These are phyloP conservation scores for Apiotrichum brassicae DNA, from an alignment of 1,284 basidiomycete genomes.

Conservation along the genomic window DNA sequence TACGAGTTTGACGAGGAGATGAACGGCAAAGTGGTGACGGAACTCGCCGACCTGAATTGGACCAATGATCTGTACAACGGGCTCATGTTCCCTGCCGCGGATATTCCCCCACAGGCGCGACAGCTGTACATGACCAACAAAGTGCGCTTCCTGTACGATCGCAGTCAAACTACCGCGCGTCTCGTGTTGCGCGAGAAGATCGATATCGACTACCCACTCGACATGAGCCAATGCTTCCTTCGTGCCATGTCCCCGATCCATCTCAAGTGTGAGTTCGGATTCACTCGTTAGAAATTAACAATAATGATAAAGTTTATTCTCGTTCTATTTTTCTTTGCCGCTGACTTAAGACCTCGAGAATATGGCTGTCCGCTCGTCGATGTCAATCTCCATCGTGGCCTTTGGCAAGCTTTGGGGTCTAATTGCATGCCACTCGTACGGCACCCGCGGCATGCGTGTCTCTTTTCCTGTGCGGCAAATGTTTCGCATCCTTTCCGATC, in stretches of 20 bases:
- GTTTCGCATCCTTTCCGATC: constrained; percentile 71
- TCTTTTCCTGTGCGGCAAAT: constrained; percentile 79
- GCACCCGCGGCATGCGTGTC: constrained; percentile 68
- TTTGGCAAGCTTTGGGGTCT: constrained; percentile 81
- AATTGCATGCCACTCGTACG: constrained; percentile 77
- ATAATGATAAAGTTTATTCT: too few species aligned
- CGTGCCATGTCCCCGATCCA: constrained; percentile 88
- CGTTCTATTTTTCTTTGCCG: too few species aligned
- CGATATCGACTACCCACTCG: constrained; percentile 68
- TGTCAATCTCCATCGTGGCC: constrained; percentile 81
- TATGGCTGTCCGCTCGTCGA: constrained; percentile 73
- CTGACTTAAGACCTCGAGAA: constrained; percentile 59
- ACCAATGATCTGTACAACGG: constrained; percentile 69
- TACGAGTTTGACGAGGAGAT: constrained; percentile 59
- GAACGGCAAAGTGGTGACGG: constrained; percentile 68
- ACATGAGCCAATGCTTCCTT: constrained; percentile 83
- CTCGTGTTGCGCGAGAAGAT: constrained; percentile 62
- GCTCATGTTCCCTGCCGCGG: constrained; percentile 54
- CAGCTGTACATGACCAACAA: constrained; percentile 61
- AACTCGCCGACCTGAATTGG: constrained; percentile 74
- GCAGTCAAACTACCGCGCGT: constrained; percentile 68
- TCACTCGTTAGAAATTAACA: too few species aligned
- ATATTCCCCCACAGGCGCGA: constrained; percentile 57
- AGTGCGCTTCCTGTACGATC: constrained; percentile 73
- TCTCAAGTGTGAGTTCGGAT: constrained; percentile 62